Evolutionary conservation across 805 yeast genomes (phyloP).

Genomic region (Scheffersomyces stipitis): DNA sequence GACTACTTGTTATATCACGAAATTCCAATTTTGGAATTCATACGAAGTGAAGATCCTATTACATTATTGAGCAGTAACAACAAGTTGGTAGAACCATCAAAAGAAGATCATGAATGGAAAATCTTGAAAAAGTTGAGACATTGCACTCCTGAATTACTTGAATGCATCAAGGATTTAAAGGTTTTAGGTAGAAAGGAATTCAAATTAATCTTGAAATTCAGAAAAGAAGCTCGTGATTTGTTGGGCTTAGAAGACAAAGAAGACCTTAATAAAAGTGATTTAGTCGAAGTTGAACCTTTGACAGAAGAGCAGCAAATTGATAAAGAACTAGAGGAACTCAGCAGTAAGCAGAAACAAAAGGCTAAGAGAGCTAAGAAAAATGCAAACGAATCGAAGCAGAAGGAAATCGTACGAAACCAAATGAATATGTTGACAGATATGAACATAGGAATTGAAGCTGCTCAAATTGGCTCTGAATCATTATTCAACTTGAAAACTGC

Average conservation of each 20-base stretch:
- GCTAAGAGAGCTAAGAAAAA: slow-evolving; percentile 79
- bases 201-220: slow-evolving; percentile 79
- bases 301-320: slow-evolving; percentile 90
- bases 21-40: slow-evolving; percentile 75
- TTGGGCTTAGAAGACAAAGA: slow-evolving; percentile 66
- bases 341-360: slow-evolving; percentile 67
- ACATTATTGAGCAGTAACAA: slow-evolving; percentile 73
- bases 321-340: slow-evolving; percentile 73
- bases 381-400: slow-evolving; percentile 79
- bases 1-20: slow-evolving; percentile 72
- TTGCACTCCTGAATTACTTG: slow-evolving; percentile 75
- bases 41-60: slow-evolving; percentile 80
- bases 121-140: slow-evolving; percentile 68
- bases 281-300: slow-evolving; percentile 65
- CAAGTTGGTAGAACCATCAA: slow-evolving; percentile 58
- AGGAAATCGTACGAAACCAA: slow-evolving; percentile 87
- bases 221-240: slow-evolving; percentile 78
- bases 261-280: slow-evolving; percentile 45
- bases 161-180: slow-evolving; percentile 86
- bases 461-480: slow-evolving; percentile 71
- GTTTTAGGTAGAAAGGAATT: slow-evolving; percentile 95
- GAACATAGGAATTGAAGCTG: slow-evolving; percentile 93
- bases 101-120: slow-evolving; percentile 65
- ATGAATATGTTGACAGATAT: slow-evolving; percentile 93
- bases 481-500: slow-evolving; percentile 84